A percentile compares a stretch with the other conserved stretches of the same genome.
phyloP scores from a whole-genome alignment of 345 rosid genomes.

The Punica granatum region DNA sequence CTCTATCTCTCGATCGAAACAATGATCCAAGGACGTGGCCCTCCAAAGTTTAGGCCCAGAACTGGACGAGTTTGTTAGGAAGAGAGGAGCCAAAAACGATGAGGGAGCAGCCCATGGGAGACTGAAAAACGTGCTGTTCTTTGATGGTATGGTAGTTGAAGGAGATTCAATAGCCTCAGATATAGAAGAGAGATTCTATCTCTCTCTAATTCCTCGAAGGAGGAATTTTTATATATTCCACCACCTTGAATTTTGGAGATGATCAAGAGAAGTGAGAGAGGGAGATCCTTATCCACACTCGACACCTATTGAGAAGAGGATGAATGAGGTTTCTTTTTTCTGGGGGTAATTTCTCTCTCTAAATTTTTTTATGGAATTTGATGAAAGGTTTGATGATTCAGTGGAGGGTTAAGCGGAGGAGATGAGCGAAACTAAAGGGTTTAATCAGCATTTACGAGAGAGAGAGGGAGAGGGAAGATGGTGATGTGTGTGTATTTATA shows the following conservation, averaged over 20 bases:
- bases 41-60: neutral
- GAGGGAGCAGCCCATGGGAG: neutral
- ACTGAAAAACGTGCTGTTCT: constrained; percentile 5
- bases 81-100: constrained; percentile 6
- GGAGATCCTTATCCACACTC: constrained; percentile 3
- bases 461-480: constrained; percentile 17
- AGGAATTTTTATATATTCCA: neutral
- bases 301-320: neutral
- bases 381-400: constrained; percentile 10
- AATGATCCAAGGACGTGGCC: neutral
- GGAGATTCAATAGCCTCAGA: constrained; percentile 4
- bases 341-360: neutral
- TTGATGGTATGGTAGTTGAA: neutral
- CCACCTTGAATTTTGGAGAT: neutral
- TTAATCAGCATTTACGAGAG: constrained; percentile 34
- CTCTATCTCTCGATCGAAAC: neutral
- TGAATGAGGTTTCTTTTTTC: neutral
- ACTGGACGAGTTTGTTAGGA: constrained; percentile 1
- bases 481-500: constrained; percentile 35
- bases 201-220: neutral
- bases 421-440: constrained; percentile 42
- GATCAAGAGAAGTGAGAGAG: neutral
- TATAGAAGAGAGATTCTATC: neutral
- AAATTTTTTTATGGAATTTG: too few species aligned
- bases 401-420: constrained; percentile 39